Percentiles rank a stretch among this genome's conserved stretches.
Evolutionary conservation across 345 rosid genomes (phyloP).

Genomic region (Physaria fendleri): DNA sequence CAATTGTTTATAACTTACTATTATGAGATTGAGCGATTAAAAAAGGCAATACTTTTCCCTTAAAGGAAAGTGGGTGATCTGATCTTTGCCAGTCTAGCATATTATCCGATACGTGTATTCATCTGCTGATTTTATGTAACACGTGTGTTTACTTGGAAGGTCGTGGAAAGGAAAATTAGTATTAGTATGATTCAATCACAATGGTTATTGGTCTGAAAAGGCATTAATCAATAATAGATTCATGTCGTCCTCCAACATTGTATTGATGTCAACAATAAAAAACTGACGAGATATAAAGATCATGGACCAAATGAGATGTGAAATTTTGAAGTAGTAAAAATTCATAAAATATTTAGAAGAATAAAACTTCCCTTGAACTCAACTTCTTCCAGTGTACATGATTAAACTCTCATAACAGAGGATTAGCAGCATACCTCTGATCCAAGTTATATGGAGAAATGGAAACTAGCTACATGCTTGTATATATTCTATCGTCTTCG

Average conservation of each 20-base stretch:
- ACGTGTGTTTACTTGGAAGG: slow-evolving; percentile 7
- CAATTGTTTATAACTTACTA: not conserved
- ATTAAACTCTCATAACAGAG: too few relatives aligned
- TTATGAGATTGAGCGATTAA: not conserved
- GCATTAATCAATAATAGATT: too few relatives aligned
- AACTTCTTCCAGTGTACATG: too few relatives aligned
- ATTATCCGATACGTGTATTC: slow-evolving; percentile 13
- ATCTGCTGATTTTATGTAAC: not conserved
- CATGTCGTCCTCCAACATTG: not conserved
- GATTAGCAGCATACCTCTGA: too few relatives aligned
- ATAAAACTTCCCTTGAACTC: too few relatives aligned
- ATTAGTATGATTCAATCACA: not conserved
- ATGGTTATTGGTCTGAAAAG: too few relatives aligned
- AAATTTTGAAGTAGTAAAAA: not conserved
- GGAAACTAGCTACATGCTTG: too few relatives aligned
- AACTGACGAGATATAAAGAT: not conserved
- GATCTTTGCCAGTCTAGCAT: slow-evolving; percentile 17
- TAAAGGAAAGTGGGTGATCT: slow-evolving; percentile 12
- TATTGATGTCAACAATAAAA: not conserved
- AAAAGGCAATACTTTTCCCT: slow-evolving; percentile 4
- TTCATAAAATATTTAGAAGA: too few relatives aligned
- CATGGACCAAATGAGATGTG: not conserved
- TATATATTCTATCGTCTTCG: too few relatives aligned
- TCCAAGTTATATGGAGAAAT: too few relatives aligned
- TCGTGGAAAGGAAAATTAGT: slow-evolving; percentile 8